A percentile compares a stretch with the other conserved stretches of the same genome.
These are phyloP conservation scores for Aureobasidium leucospermi DNA, from an alignment of 2,329 filamentous ascomycete species.

Conservation along the genomic window DNA sequence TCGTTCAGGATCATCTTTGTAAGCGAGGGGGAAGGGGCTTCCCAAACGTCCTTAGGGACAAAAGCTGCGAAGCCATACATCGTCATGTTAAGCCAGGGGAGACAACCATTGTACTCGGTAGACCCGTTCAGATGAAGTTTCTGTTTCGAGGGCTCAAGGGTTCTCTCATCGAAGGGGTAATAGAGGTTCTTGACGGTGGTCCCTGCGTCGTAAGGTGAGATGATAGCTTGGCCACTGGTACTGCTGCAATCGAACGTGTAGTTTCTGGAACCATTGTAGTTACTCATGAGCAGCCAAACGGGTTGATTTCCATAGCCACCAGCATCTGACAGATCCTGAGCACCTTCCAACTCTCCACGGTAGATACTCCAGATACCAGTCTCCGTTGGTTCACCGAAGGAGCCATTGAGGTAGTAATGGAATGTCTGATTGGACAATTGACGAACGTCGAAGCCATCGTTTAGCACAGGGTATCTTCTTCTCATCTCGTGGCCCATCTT, in stretches of 20 bases:
- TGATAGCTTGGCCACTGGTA: constrained; percentile 41
- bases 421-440: constrained; percentile 51
- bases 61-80: constrained; percentile 55
- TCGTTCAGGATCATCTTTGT: constrained; percentile 48
- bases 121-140: constrained; percentile 44
- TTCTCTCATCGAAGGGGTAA: constrained; percentile 52
- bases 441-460: constrained; percentile 51
- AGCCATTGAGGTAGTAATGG: constrained; percentile 45
- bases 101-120: constrained; percentile 47
- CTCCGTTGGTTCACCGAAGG: constrained; percentile 46
- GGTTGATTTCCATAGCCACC: constrained; percentile 23
- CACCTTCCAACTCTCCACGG: constrained; percentile 37
- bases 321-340: constrained; percentile 43
- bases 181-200: constrained; percentile 57
- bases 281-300: constrained; percentile 48
- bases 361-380: constrained; percentile 55
- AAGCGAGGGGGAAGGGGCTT: constrained; percentile 48
- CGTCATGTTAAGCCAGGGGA: constrained; percentile 45
- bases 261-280: constrained; percentile 40
- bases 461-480: constrained; percentile 48
- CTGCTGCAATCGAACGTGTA: constrained; percentile 52
- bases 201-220: constrained; percentile 49
- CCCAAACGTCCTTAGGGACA: constrained; percentile 46
- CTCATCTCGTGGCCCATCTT: constrained; percentile 57
- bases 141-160: constrained; percentile 39